Percentiles rank a stretch among this genome's conserved stretches.
Evolutionary conservation across 768 basidiomycete species (phyloP).

Genomic region (Naganishia onofrii): DNA sequence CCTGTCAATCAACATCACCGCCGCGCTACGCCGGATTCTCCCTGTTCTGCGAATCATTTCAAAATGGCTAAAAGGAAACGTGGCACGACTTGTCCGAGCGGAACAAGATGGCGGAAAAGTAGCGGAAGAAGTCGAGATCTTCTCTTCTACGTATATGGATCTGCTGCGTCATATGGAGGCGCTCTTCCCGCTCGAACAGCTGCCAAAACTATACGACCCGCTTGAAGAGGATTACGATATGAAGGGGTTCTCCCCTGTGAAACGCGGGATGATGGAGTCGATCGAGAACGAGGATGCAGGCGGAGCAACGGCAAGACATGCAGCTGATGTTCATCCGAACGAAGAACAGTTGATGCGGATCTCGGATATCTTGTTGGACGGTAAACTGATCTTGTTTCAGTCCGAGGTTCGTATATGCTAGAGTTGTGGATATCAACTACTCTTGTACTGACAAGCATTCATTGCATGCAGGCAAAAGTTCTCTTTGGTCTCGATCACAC

Average conservation of each 20-base stretch:
- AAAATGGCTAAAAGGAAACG: slow-evolving; percentile 81
- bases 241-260: slow-evolving; percentile 79
- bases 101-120: slow-evolving; percentile 50
- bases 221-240: slow-evolving; percentile 90
- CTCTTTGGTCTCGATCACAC: slow-evolving; percentile 1
- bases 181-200: slow-evolving; percentile 65
- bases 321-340: slow-evolving; percentile 70
- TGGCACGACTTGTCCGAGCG: slow-evolving; percentile 41
- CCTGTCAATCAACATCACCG: slow-evolving; percentile 61
- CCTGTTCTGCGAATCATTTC: slow-evolving; percentile 81
- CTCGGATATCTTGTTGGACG: slow-evolving; percentile 74
- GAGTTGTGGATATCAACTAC: not conserved
- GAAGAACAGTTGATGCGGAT: slow-evolving; percentile 95
- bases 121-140: slow-evolving; percentile 54
- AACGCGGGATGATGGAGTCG: slow-evolving; percentile 57
- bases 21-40: slow-evolving; percentile 76
- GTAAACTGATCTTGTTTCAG: slow-evolving; percentile 59
- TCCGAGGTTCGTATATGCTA: slow-evolving; percentile 58
- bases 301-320: slow-evolving; percentile 1
- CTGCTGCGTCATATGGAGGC: slow-evolving; percentile 64
- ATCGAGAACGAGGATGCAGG: not conserved
- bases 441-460: no score
- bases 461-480: slow-evolving; percentile 1
- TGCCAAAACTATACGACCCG: slow-evolving; percentile 62
- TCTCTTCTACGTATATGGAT: slow-evolving; percentile 71